phyloP scores from a whole-genome alignment of 2,329 filamentous ascomycete genomes.

The Celoporthe dispersa region DNA sequence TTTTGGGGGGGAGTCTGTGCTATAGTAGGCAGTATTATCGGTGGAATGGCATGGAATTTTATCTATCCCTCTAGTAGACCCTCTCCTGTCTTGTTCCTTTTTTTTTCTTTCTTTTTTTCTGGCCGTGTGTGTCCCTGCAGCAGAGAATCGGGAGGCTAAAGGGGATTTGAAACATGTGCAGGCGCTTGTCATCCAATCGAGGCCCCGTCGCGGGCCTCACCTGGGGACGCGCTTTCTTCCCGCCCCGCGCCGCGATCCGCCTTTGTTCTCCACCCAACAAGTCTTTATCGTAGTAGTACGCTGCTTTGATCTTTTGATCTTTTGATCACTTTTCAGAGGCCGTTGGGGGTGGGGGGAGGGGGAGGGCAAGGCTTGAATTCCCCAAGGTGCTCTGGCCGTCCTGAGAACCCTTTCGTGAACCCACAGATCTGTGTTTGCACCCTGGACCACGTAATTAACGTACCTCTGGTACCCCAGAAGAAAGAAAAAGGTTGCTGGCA shows the following conservation, averaged over 20 bases:
- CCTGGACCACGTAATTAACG: neutral
- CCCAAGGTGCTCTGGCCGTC: neutral
- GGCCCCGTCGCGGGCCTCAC: slow-evolving; percentile 24
- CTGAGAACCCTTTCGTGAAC: neutral
- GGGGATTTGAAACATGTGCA: slow-evolving; percentile 35
- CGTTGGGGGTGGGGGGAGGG: slow-evolving; percentile 7
- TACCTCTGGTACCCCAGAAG: too few species aligned
- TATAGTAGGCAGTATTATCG: too few species aligned
- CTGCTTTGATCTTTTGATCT: neutral
- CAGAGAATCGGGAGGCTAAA: slow-evolving; percentile 29
- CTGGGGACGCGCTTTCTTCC: slow-evolving; percentile 32
- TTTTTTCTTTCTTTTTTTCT: neutral
- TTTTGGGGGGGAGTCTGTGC: too few species aligned
- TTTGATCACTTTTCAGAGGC: slow-evolving; percentile 11
- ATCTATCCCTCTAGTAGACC: too few species aligned
- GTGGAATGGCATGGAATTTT: too few species aligned
- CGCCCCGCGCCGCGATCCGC: slow-evolving; percentile 22
- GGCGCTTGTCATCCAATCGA: slow-evolving; percentile 36
- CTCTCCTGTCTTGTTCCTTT: too few species aligned
- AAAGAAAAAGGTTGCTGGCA: neutral
- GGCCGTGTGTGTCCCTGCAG: slow-evolving; percentile 28
- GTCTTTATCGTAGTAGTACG: neutral
- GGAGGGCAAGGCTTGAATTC: neutral
- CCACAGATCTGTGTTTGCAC: neutral
- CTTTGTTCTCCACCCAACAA: slow-evolving; percentile 17